A percentile compares a stretch with the other conserved stretches of the same genome.
Conservation (phyloP, 208 protist genomes). For the Trypanosoma melophagium region DNA sequence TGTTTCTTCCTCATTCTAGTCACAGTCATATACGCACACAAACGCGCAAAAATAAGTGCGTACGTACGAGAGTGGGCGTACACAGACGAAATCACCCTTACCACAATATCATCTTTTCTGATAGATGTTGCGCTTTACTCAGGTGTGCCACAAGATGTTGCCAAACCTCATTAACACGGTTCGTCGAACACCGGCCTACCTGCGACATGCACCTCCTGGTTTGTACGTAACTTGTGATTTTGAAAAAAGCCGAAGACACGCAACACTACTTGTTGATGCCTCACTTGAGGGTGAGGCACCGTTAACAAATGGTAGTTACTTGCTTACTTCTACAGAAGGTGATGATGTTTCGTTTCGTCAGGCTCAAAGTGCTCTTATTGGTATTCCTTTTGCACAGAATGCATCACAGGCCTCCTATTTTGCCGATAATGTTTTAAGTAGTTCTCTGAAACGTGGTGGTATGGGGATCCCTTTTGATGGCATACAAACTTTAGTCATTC, state of each 20-base stretch:
- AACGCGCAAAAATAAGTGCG: no score
- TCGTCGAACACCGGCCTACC: conserved; percentile 35
- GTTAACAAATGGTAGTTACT: conserved; percentile 58
- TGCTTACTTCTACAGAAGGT: conserved; percentile 50
- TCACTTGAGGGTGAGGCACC: conserved; percentile 21
- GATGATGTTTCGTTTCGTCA: conserved; percentile 49
- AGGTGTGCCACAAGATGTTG: conserved; percentile 7
- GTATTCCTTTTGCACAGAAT: conserved; percentile 41
- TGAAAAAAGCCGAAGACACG: conserved; percentile 40
- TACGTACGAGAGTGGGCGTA: no score
- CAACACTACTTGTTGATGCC: conserved; percentile 60
- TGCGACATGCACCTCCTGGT: conserved; percentile 64
- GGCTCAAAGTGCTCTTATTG: conserved; percentile 48
- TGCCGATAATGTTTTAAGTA: conserved; percentile 24
- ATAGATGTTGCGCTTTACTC: conserved; percentile 21
- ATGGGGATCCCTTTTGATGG: conserved; percentile 36
- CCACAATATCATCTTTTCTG: background rate
- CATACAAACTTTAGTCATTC: conserved; percentile 52
- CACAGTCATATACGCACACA: conserved; percentile 1
- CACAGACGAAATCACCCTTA: no score
- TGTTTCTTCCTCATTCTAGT: background rate
- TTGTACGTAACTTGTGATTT: conserved; percentile 70
- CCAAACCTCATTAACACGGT: conserved; percentile 24
- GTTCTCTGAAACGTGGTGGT: conserved; percentile 7
- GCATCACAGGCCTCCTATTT: conserved; percentile 45